Conservation (phyloP, 352 stramenopile species). For the Globisporangium paddicum region DNA sequence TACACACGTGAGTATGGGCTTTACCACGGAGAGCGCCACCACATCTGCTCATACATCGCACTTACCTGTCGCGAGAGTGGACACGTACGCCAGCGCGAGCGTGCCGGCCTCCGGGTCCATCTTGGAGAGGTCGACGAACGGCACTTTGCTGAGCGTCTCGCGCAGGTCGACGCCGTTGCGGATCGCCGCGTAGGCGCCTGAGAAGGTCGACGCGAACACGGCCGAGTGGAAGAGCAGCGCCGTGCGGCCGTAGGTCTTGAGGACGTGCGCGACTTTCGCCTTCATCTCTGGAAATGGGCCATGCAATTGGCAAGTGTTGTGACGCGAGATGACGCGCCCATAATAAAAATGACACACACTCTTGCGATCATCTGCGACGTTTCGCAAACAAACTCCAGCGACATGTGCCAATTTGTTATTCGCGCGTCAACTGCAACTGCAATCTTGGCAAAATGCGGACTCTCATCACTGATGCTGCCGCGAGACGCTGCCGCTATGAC, state of each 20-base stretch:
- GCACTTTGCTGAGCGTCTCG: slow-evolving; percentile 43
- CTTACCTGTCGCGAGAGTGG: slow-evolving; percentile 78
- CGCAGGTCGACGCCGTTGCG: slow-evolving; percentile 62
- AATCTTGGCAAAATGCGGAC: background rate
- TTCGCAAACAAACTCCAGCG: background rate
- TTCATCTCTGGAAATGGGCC: slow-evolving; percentile 35
- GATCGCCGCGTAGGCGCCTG: slow-evolving; percentile 69
- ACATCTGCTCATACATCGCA: background rate
- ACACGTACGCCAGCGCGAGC: slow-evolving; percentile 90
- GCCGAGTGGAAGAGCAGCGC: slow-evolving; percentile 91
- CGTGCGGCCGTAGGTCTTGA: slow-evolving; percentile 94
- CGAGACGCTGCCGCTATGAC: background rate
- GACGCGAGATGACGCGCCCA: background rate
- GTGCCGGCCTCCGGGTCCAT: slow-evolving; percentile 66
- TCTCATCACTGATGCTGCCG: slow-evolving; percentile 2
- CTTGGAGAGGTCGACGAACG: slow-evolving; percentile 67
- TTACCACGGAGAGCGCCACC: background rate
- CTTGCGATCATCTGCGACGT: background rate
- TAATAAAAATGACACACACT: background rate
- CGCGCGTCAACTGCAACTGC: background rate
- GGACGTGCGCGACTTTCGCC: slow-evolving; percentile 64
- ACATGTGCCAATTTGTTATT: slow-evolving; percentile 1
- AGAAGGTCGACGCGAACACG: slow-evolving; percentile 94
- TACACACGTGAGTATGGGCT: background rate
- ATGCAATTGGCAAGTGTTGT: background rate